Evolutionary conservation across 108 stramenopile species (phyloP).

Genomic region (Cyclotella sp.): DNA sequence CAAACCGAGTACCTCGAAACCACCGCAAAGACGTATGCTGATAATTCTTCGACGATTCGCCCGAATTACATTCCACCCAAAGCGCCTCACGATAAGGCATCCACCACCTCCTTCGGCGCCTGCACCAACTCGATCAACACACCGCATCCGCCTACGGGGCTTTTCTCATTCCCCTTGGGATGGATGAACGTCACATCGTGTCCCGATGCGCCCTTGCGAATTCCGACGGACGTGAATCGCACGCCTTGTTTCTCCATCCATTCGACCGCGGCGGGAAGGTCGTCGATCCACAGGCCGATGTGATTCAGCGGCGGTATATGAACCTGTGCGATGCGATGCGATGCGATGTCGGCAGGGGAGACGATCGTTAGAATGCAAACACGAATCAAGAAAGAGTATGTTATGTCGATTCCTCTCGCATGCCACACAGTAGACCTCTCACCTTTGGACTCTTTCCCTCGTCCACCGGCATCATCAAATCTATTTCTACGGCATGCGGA

Average conservation of each 20-base stretch:
- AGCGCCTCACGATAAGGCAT: constrained; percentile 19
- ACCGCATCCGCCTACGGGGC: constrained; percentile 91
- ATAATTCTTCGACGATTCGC: too few species aligned
- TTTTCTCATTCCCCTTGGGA: constrained; percentile 92
- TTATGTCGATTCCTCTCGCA: too few species aligned
- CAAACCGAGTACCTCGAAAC: too few species aligned
- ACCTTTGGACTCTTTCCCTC: constrained; percentile 76
- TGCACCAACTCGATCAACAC: constrained; percentile 98
- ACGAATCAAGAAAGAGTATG: background rate
- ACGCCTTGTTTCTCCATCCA: constrained; percentile 86
- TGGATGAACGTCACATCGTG: constrained; percentile 97
- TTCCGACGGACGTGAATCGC: constrained; percentile 55
- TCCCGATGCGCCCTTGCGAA: constrained; percentile 94
- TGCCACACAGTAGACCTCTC: too few species aligned
- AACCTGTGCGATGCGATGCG: constrained; percentile 74
- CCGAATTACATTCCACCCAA: too few species aligned
- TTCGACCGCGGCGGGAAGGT: constrained; percentile 81
- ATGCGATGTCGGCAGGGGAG: constrained; percentile 4
- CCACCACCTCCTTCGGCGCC: constrained; percentile 92
- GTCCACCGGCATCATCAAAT: constrained; percentile 97
- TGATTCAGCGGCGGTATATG: constrained; percentile 95
- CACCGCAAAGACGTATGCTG: too few species aligned
- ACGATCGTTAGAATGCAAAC: background rate
- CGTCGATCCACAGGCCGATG: constrained; percentile 98
- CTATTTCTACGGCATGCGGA: constrained; percentile 90